A percentile compares a stretch with the other conserved stretches of the same genome.
phyloP scores from a whole-genome alignment of 371 early-diverging fungal species.

The Apophysomyces variabilis region DNA sequence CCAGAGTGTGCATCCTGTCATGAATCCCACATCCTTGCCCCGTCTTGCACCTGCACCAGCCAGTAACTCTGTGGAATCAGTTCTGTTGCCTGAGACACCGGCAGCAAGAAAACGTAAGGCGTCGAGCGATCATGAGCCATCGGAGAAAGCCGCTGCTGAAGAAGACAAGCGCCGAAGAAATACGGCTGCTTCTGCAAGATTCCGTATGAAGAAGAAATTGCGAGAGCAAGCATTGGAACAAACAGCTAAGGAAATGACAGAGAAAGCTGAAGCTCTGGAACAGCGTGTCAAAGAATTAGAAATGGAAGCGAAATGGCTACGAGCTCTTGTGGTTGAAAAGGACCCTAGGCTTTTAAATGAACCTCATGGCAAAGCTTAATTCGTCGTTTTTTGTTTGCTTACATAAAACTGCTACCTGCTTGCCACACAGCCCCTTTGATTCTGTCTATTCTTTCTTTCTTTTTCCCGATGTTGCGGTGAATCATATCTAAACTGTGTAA shows the following conservation, averaged over 20 bases:
- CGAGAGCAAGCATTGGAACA: slow-evolving; percentile 87
- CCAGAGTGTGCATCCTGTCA: slow-evolving; percentile 12
- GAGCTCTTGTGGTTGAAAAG: slow-evolving; percentile 85
- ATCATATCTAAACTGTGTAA: not conserved
- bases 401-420: too few relatives aligned
- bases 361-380: not conserved
- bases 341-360: slow-evolving; percentile 44
- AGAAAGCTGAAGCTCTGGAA: slow-evolving; percentile 76
- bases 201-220: slow-evolving; percentile 91
- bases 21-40: slow-evolving; percentile 24
- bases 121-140: slow-evolving; percentile 14
- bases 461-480: not conserved
- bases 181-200: slow-evolving; percentile 94
- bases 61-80: slow-evolving; percentile 17
- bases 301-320: slow-evolving; percentile 91
- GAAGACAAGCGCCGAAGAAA: slow-evolving; percentile 93
- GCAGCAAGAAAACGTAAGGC: slow-evolving; percentile 3
- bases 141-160: slow-evolving; percentile 47
- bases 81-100: slow-evolving; percentile 3
- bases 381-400: too few relatives aligned
- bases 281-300: slow-evolving; percentile 80
- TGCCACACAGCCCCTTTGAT: too few relatives aligned
- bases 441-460: too few relatives aligned
- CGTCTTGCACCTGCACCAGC: slow-evolving; percentile 44
- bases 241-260: slow-evolving; percentile 83